phyloP scores from a whole-genome alignment of 75 land plant species.

The Isoetes taiwanensis region DNA sequence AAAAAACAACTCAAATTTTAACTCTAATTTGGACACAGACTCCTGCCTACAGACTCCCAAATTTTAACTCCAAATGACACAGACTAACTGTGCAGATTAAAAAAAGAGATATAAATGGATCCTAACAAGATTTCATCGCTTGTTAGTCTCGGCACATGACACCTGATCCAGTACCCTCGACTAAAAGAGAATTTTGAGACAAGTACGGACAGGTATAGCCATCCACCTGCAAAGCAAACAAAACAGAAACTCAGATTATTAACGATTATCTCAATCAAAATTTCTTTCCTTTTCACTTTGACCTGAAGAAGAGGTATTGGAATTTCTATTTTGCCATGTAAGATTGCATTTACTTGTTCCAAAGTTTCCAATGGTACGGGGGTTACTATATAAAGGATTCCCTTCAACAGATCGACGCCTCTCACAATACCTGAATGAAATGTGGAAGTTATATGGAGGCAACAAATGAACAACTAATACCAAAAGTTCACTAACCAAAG shows the following conservation, averaged over 20 bases:
- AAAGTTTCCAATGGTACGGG: slow-evolving; percentile 47
- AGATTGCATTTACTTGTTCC: slow-evolving; percentile 53
- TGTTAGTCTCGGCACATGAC: too few relatives aligned
- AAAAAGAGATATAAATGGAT: too few relatives aligned
- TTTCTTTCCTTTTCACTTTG: background rate
- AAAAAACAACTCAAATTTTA: too few relatives aligned
- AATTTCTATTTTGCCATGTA: slow-evolving; percentile 67
- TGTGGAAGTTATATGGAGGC: background rate
- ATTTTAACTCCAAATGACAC: too few relatives aligned
- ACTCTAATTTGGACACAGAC: too few relatives aligned
- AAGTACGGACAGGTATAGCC: slow-evolving; percentile 19
- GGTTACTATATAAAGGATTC: slow-evolving; percentile 54
- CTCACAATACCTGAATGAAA: slow-evolving; percentile 61
- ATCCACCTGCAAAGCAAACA: slow-evolving; percentile 12
- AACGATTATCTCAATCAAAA: background rate
- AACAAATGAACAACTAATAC: too few relatives aligned
- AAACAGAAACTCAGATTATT: background rate
- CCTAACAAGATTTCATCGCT: too few relatives aligned
- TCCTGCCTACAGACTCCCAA: too few relatives aligned
- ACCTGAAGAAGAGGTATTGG: slow-evolving; percentile 71
- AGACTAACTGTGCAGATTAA: too few relatives aligned
- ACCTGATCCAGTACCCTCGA: slow-evolving; percentile 25
- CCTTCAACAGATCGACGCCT: slow-evolving; percentile 44
- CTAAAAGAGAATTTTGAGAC: background rate
- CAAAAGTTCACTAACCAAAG: slow-evolving; percentile 18